Evolutionary conservation across 2,329 filamentous ascomycete species (phyloP), one percentile per base, ranked within the genome.

Genomic region (Diaporthe amygdali): DNA sequence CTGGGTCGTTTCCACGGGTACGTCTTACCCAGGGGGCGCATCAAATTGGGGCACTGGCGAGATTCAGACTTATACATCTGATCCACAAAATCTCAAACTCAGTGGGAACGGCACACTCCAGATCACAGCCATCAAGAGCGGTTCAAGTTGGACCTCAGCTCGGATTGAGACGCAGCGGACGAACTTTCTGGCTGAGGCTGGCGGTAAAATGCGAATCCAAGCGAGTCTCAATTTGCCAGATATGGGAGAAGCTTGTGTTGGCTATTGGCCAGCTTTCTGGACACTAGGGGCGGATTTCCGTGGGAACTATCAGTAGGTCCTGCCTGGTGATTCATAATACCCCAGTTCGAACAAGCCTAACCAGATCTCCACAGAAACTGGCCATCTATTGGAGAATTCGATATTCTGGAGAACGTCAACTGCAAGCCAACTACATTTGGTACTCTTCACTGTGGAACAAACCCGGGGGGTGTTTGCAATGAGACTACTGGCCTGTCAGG

Each of bases 51-150:
- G 59, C 14, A 64, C 59, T 5, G 59, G 59, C n/a, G 59, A 64
- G n/a, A 64, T 64, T 5, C 59, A 64, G 20, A 64, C 59, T 30
- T 64, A 64, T n/a, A 64, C 59, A 49, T 64, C 59, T 37, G 59
- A 64, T 15, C 59, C 59, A 2, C 41, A 44, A 37, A 64, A 64
- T 15, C 25, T 64, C 30, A 64, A 64, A 64, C n/a, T 64, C 27
- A 64, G 44, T 20, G 59, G 59, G 7, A 49, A 64, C 15, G 59
- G 59, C 17, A 49, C 59, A 12, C 59, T 64, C 10, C 59, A 64
- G 27, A 64, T 64, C 44, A 64, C 59, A 25, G 59, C 59, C 17
- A 27, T 64, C 27, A 64, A 64, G 59, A 64, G 7, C 44, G 59
- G 59, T 15, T 49, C 59, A 12, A 49, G 44, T 20, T 64, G 59